These are phyloP conservation scores for Saccharomycopsis selenospora DNA, from an alignment of 805 yeast species.

Conservation along the genomic window DNA sequence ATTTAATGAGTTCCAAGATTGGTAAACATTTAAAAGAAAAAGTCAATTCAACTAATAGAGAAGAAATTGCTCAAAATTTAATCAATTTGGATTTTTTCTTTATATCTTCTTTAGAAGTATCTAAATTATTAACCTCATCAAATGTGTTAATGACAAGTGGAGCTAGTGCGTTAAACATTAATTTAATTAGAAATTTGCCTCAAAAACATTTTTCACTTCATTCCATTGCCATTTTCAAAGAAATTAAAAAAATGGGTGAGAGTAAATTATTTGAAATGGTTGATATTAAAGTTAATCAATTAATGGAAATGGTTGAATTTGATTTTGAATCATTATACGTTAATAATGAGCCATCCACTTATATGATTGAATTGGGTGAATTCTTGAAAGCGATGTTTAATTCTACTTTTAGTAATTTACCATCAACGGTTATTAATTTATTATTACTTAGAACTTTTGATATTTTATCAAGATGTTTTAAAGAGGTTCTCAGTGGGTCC, in stretches of 20 bases:
- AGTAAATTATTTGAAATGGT: conserved; percentile 74
- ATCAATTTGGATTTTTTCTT: conserved; percentile 84
- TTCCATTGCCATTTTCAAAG: conserved; percentile 48
- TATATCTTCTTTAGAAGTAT: conserved; percentile 62
- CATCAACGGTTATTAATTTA: conserved; percentile 66
- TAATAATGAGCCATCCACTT: conserved; percentile 59
- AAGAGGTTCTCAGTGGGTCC: conserved; percentile 51
- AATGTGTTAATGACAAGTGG: conserved; percentile 28
- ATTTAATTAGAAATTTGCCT: conserved; percentile 30
- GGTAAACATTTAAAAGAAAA: conserved; percentile 54
- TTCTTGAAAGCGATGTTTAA: conserved; percentile 80
- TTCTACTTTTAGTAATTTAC: conserved; percentile 76
- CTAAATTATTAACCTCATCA: conserved; percentile 33
- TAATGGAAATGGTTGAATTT: conserved; percentile 78
- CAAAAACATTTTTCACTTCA: conserved; percentile 34
- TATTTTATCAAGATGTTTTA: conserved; percentile 65
- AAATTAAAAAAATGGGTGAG: conserved; percentile 66
- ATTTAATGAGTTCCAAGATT: conserved; percentile 59
- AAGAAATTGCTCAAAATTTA: conserved; percentile 81
- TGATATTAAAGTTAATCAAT: conserved; percentile 69
- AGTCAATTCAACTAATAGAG: conserved; percentile 69
- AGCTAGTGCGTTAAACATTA: conserved; percentile 29
- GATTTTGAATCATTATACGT: conserved; percentile 61
- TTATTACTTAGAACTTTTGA: conserved; percentile 85
- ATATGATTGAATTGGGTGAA: conserved; percentile 76